phyloP scores from a whole-genome alignment of 441 rosid species.

The Croton setiger region DNA sequence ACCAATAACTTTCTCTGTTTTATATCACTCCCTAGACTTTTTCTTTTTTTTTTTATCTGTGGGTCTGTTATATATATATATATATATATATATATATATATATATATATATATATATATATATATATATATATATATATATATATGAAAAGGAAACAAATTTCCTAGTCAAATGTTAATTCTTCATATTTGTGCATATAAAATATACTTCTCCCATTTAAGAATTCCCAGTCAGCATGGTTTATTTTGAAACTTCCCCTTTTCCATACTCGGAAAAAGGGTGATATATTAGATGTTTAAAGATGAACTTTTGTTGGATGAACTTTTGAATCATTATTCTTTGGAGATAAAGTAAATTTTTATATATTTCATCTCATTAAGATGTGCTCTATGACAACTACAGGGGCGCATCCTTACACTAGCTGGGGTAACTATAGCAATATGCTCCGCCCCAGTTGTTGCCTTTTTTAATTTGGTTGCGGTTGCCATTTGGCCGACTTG shows the following conservation, averaged over 20 bases:
- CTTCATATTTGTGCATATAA: not conserved
- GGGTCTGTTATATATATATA: no score
- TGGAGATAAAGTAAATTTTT: no score
- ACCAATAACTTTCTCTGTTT: no score
- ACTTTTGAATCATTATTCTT: not conserved
- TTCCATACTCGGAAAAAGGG: not conserved
- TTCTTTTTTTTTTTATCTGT: no score
- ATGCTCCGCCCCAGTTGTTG: constrained; percentile 31
- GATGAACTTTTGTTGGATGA: not conserved
- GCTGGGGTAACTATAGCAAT: constrained; percentile 34
- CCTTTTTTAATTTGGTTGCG: constrained; percentile 28
- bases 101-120: no score
- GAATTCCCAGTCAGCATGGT: not conserved
- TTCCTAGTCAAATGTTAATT: not conserved
- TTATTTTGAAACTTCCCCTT: not conserved
- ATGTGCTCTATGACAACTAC: constrained; percentile 14
- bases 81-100: no score
- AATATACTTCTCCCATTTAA: not conserved
- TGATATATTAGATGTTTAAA: not conserved
- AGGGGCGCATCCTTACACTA: constrained; percentile 31
- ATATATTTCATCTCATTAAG: not conserved
- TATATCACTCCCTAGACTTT: no score
- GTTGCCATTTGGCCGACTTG: constrained; percentile 35
- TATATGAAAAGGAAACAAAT: not conserved
- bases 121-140: no score